phyloP scores from a whole-genome alignment of 2,329 filamentous ascomycete species.

The Colletotrichum karsti region DNA sequence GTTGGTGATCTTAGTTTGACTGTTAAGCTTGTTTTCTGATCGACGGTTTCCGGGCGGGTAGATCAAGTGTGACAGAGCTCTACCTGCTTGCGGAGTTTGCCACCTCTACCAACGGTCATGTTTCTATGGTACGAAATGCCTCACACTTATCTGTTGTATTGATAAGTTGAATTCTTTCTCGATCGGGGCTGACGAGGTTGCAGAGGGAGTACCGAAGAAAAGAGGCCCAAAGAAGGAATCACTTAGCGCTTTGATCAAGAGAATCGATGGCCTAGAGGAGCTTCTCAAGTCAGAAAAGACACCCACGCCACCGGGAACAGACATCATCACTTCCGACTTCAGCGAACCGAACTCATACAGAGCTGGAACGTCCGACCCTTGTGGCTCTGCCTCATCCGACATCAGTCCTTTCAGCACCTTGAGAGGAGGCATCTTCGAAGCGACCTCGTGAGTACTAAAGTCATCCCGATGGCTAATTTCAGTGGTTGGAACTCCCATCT shows the following conservation, averaged over 20 bases:
- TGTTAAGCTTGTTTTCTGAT: constrained; percentile 23
- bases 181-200: too few relatives aligned
- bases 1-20: background rate
- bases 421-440: background rate
- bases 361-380: background rate
- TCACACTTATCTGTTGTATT: too few relatives aligned
- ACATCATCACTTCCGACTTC: background rate
- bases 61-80: constrained; percentile 27
- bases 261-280: constrained; percentile 24
- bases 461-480: background rate
- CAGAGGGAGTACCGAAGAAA: constrained; percentile 20
- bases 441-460: background rate
- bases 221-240: constrained; percentile 23
- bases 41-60: constrained; percentile 1
- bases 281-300: constrained; percentile 24
- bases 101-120: constrained; percentile 24
- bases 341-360: background rate
- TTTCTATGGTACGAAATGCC: constrained; percentile 8
- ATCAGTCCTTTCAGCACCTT: constrained; percentile 7
- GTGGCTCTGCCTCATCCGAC: constrained; percentile 10
- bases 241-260: constrained; percentile 16
- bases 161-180: too few relatives aligned
- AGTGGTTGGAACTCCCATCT: background rate
- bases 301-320: constrained; percentile 10
- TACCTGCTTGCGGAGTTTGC: constrained; percentile 24